Percentiles rank a stretch among this genome's conserved stretches.
Evolutionary conservation across 257 asterid genomes (phyloP).

Genomic region (Solanum rostratum): DNA sequence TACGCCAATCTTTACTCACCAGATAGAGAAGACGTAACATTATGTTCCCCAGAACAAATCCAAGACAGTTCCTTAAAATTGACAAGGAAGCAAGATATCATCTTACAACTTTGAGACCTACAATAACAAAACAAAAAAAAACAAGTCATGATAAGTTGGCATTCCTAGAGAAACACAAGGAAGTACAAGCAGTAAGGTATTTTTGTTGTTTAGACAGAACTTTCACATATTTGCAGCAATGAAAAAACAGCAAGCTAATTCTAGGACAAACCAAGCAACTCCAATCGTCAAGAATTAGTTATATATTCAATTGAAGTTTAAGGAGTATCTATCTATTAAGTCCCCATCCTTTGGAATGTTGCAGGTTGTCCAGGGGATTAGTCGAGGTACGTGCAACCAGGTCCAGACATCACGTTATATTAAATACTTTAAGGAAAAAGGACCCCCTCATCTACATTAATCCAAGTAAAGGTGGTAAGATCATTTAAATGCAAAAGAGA

Average conservation of each 20-base stretch:
- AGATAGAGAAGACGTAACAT: not conserved
- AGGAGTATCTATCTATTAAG: not conserved
- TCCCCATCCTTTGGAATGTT: not conserved
- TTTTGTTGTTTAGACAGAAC: not conserved
- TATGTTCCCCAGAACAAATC: conserved; percentile 1
- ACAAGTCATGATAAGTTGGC: not conserved
- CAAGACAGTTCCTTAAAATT: conserved; percentile 1
- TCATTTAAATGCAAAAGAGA: not conserved
- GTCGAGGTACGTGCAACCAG: not conserved
- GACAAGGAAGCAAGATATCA: not conserved
- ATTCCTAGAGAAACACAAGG: not conserved
- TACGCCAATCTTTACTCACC: not conserved
- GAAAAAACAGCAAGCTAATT: not conserved
- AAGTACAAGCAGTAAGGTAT: not conserved
- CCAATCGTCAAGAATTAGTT: not conserved
- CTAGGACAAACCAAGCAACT: not conserved
- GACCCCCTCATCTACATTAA: not conserved
- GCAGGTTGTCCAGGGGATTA: not conserved
- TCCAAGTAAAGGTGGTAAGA: not conserved
- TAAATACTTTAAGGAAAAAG: not conserved
- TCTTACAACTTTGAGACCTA: conserved; percentile 12
- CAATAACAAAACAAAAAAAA: not conserved
- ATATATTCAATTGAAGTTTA: not conserved
- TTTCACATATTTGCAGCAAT: not conserved
- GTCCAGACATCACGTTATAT: not conserved